Percentiles rank a stretch among this genome's conserved stretches.
phyloP scores from a whole-genome alignment of 2,329 filamentous ascomycete genomes.

The Balansia obtecta region DNA sequence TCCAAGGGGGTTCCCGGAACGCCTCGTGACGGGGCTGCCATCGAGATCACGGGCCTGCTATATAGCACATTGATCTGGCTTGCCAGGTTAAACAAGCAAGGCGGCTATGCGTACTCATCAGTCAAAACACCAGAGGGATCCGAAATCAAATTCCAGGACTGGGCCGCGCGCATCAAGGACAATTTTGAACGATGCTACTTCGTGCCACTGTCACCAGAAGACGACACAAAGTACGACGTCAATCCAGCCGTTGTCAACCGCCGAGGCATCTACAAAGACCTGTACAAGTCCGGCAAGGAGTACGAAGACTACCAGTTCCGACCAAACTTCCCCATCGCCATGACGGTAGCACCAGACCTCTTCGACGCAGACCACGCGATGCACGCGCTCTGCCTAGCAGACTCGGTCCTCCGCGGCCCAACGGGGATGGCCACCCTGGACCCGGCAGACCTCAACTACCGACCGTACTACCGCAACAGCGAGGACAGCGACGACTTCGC shows the following conservation, averaged over 20 bases:
- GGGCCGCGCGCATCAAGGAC: constrained; percentile 66
- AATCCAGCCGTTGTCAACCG: constrained; percentile 73
- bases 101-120: constrained; percentile 59
- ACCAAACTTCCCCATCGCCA: constrained; percentile 87
- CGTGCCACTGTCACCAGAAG: constrained; percentile 54
- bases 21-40: constrained; percentile 87
- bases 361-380: constrained; percentile 73
- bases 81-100: constrained; percentile 49
- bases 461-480: constrained; percentile 87
- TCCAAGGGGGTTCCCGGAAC: constrained; percentile 92
- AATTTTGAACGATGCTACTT: constrained; percentile 94
- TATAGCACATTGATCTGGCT: constrained; percentile 87
- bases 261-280: constrained; percentile 93
- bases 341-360: constrained; percentile 82
- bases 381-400: constrained; percentile 65
- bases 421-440: constrained; percentile 94
- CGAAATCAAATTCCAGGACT: constrained; percentile 58
- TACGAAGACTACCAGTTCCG: constrained; percentile 97
- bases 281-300: constrained; percentile 87
- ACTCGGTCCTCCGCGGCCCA: constrained; percentile 69
- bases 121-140: constrained; percentile 53
- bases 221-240: constrained; percentile 70
- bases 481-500: constrained; percentile 87
- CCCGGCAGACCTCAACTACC: constrained; percentile 83
- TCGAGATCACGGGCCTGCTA: constrained; percentile 87